These are phyloP conservation scores for Globisporangium radiosum DNA, from an alignment of 352 stramenopile species.

Conservation along the genomic window DNA sequence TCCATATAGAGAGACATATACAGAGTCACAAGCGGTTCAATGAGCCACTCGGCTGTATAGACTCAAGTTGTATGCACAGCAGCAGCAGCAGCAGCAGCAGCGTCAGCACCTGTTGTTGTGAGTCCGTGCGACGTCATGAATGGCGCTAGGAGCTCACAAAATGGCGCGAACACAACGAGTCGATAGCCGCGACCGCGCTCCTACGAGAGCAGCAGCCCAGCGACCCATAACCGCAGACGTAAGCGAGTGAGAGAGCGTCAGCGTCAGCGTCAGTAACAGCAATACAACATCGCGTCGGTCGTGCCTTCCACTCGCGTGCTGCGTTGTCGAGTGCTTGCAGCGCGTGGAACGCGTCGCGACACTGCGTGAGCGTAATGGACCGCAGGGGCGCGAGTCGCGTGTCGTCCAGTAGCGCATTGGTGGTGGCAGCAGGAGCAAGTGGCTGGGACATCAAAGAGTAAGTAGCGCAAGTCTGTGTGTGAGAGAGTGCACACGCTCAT, in stretches of 20 bases:
- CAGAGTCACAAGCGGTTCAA: too few relatives aligned
- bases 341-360: conserved; percentile 28
- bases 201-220: not conserved
- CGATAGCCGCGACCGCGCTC: conserved; percentile 5
- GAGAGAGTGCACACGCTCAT: not conserved
- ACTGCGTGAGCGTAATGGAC: conserved; percentile 26
- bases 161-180: conserved; percentile 9
- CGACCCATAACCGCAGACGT: not conserved
- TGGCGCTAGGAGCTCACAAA: conserved; percentile 13
- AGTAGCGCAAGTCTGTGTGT: not conserved
- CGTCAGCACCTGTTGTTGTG: conserved; percentile 7
- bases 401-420: conserved; percentile 4
- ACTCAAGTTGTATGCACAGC: too few relatives aligned
- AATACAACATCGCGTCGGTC: conserved; percentile 5
- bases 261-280: not conserved
- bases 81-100: too few relatives aligned
- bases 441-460: too few relatives aligned
- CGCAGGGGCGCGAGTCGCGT: conserved; percentile 18
- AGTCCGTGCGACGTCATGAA: conserved; percentile 9
- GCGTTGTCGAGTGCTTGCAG: conserved; percentile 25
- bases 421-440: not conserved
- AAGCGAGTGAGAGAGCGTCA: conserved; percentile 3
- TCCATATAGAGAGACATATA: too few relatives aligned
- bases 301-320: conserved; percentile 22
- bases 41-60: too few relatives aligned